A percentile compares a stretch with the other conserved stretches of the same genome.
phyloP scores from a whole-genome alignment of 2,329 filamentous ascomycete genomes.

The Cordyceps militaris region DNA sequence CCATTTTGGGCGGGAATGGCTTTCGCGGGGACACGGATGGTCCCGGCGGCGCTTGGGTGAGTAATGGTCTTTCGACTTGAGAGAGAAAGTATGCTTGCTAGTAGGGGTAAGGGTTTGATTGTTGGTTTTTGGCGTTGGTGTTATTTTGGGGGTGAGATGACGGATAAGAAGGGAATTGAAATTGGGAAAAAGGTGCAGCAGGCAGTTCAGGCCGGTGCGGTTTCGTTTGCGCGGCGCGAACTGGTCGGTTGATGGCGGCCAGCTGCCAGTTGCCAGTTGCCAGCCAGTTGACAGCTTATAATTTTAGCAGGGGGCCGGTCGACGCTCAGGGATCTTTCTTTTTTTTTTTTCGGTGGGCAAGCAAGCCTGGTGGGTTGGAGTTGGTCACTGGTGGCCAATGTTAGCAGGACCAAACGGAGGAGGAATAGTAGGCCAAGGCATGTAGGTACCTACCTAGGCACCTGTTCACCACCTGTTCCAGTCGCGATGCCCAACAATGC shows the following conservation, averaged over 20 bases:
- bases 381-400: not conserved
- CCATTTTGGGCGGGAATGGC: constrained; percentile 40
- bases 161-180: not conserved
- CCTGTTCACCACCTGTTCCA: too few relatives aligned
- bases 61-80: not conserved
- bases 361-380: not conserved
- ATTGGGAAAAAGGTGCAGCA: not conserved
- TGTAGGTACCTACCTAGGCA: not conserved
- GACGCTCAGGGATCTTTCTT: not conserved
- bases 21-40: constrained; percentile 7
- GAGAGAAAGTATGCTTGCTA: not conserved
- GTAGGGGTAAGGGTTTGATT: constrained; percentile 10
- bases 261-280: too few relatives aligned
- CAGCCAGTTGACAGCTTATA: not conserved
- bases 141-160: not conserved
- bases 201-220: too few relatives aligned
- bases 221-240: constrained; percentile 1
- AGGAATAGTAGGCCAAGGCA: not conserved
- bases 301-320: not conserved
- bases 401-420: not conserved
- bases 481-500: too few relatives aligned
- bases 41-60: constrained; percentile 5
- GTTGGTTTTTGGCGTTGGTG: not conserved
- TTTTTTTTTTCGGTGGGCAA: not conserved
- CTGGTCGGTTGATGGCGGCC: not conserved